Evolutionary conservation across 345 rosid genomes (phyloP).

Genomic region (Eucalyptus fibrosa): DNA sequence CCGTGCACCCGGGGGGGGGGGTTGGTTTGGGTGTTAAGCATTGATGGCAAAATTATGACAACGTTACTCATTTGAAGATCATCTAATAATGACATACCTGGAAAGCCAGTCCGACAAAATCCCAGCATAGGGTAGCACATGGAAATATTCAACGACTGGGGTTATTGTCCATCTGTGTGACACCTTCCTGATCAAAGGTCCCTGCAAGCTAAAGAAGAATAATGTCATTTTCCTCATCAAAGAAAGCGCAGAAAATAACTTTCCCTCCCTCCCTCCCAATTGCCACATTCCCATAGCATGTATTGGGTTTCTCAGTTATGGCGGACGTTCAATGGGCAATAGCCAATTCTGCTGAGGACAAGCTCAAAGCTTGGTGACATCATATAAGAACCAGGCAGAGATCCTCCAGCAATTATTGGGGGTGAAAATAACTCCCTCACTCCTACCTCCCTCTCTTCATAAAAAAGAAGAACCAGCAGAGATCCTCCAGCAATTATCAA

Average conservation of each 20-base stretch:
- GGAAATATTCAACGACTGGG: slow-evolving; percentile 37
- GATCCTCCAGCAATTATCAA: not conserved
- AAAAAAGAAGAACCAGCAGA: not conserved
- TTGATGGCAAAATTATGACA: not conserved
- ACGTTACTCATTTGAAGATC: not conserved
- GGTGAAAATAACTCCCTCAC: too few species aligned
- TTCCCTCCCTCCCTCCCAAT: not conserved
- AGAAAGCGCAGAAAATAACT: not conserved
- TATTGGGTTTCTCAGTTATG: not conserved
- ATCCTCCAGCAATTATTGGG: not conserved
- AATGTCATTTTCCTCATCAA: not conserved
- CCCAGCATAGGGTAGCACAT: slow-evolving; percentile 38
- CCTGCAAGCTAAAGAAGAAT: slow-evolving; percentile 34
- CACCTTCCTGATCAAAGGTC: slow-evolving; percentile 26
- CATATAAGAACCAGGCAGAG: not conserved
- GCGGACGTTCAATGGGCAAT: not conserved
- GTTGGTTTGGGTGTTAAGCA: not conserved
- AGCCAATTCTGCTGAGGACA: not conserved
- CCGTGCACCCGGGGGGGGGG: too few species aligned
- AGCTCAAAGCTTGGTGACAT: not conserved
- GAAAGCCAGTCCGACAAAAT: slow-evolving; percentile 32
- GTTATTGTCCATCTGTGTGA: slow-evolving; percentile 17
- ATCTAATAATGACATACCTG: slow-evolving; percentile 18
- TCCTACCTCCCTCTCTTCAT: not conserved
- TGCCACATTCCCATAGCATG: not conserved